Percentiles rank a stretch among this genome's conserved stretches.
Conservation (phyloP, 2,329 filamentous ascomycete genomes). For the Balansia obtecta region DNA sequence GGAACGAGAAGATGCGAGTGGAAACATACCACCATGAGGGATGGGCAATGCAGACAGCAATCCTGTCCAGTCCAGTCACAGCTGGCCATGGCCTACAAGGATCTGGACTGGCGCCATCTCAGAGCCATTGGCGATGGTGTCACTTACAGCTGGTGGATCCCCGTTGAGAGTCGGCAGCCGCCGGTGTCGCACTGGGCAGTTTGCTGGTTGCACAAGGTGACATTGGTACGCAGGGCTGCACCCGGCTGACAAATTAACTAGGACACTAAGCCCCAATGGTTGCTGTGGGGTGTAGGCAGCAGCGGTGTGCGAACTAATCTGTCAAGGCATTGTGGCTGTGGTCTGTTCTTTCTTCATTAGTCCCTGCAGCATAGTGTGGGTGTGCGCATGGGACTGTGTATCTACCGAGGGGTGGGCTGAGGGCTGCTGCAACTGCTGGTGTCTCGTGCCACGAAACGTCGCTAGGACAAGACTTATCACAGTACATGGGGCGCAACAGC, state of each 20-base stretch:
- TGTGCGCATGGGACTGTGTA: neutral
- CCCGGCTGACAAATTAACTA: neutral
- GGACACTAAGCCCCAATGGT: too few relatives aligned
- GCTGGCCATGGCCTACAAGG: slow-evolving; percentile 1
- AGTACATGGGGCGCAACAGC: too few relatives aligned
- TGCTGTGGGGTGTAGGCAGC: too few relatives aligned
- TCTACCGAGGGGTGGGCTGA: neutral
- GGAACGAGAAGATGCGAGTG: neutral
- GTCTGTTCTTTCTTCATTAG: too few relatives aligned
- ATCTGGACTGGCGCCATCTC: slow-evolving; percentile 3
- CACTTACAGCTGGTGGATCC: neutral
- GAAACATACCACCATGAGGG: neutral
- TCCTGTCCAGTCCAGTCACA: neutral
- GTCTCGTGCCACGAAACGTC: neutral
- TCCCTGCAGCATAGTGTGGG: neutral
- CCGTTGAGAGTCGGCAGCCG: neutral
- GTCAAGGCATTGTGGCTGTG: too few relatives aligned
- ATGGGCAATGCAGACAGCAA: slow-evolving; percentile 6
- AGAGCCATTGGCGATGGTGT: neutral
- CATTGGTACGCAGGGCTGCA: neutral
- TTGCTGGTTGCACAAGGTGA: too few relatives aligned
- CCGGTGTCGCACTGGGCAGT: neutral
- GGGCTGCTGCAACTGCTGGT: neutral
- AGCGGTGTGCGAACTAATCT: too few relatives aligned
- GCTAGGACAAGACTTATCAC: too few relatives aligned